Evolutionary conservation across 768 basidiomycete species (phyloP).

Genomic region (Strobilomyces echinocephalus): DNA sequence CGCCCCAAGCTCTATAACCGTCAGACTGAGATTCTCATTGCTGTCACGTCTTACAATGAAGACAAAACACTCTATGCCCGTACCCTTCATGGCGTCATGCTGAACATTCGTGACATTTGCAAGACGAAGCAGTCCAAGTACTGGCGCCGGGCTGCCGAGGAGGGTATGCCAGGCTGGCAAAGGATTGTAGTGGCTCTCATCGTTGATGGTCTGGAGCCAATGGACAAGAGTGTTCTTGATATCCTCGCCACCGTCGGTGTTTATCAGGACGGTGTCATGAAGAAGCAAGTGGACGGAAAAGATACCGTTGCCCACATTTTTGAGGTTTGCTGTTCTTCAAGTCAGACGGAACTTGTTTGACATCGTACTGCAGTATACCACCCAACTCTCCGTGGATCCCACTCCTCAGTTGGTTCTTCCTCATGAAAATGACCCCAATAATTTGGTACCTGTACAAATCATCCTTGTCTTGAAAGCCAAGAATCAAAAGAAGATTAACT

Average conservation of each 20-base stretch:
- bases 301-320: slow-evolving; percentile 93
- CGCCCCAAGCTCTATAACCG: slow-evolving; percentile 83
- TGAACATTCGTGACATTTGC: slow-evolving; percentile 97
- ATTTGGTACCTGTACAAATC: slow-evolving; percentile 88
- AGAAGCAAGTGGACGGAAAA: slow-evolving; percentile 85
- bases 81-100: slow-evolving; percentile 93
- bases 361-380: slow-evolving; percentile 69
- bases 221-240: slow-evolving; percentile 94
- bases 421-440: slow-evolving; percentile 84
- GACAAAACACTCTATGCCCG: slow-evolving; percentile 89
- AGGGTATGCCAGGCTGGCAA: slow-evolving; percentile 86
- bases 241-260: slow-evolving; percentile 85
- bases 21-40: slow-evolving; percentile 89
- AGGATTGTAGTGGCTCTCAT: slow-evolving; percentile 86
- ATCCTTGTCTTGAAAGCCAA: slow-evolving; percentile 90
- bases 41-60: slow-evolving; percentile 91
- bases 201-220: slow-evolving; percentile 87
- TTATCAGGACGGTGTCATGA: slow-evolving; percentile 94
- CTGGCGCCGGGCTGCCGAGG: slow-evolving; percentile 79
- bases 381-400: slow-evolving; percentile 89
- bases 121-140: slow-evolving; percentile 93
- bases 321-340: slow-evolving; percentile 50
- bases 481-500: slow-evolving; percentile 95
- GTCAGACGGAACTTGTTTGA: slow-evolving; percentile 3
- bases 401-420: slow-evolving; percentile 89